Evolutionary conservation across 495 filamentous ascomycete genomes (phyloP).

Genomic region (Daldinia loculata): DNA sequence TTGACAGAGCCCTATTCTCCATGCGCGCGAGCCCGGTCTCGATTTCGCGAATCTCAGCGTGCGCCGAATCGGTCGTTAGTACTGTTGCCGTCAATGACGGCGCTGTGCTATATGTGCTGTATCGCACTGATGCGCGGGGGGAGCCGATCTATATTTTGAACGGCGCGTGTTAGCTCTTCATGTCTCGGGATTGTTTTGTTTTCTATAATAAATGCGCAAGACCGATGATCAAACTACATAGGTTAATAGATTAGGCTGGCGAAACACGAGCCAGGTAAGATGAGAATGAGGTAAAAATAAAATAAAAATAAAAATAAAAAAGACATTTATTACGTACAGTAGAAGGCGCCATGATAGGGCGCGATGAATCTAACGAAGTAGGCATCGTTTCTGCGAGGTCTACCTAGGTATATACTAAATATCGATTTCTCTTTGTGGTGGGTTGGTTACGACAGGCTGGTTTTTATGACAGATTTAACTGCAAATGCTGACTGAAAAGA

Average conservation of each 20-base stretch:
- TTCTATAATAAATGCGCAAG: too few species aligned
- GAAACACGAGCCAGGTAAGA: not conserved
- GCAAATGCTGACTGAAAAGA: conserved; percentile 3
- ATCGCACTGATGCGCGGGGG: conserved; percentile 75
- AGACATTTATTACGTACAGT: conserved; percentile 58
- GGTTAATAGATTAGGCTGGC: not conserved
- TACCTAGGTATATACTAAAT: conserved; percentile 8
- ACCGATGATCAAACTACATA: too few species aligned
- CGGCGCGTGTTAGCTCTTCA: not conserved
- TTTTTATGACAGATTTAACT: conserved; percentile 30
- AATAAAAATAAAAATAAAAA: conserved; percentile 2
- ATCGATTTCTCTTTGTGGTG: conserved; percentile 5
- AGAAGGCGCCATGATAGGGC: conserved; percentile 79
- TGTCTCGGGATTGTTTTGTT: not conserved
- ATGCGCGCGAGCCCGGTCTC: conserved; percentile 86
- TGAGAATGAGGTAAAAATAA: not conserved
- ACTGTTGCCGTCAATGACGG: conserved; percentile 75
- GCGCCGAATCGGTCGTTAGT: conserved; percentile 64
- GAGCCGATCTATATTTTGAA: conserved; percentile 35
- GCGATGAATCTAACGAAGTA: conserved; percentile 73
- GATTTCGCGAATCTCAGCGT: conserved; percentile 81
- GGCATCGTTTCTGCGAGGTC: conserved; percentile 56
- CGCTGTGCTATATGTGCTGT: conserved; percentile 80
- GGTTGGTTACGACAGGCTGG: conserved; percentile 6
- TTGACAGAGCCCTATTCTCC: conserved; percentile 84